These are phyloP conservation scores for Tolypocladium guangdongense DNA, from an alignment of 2,329 filamentous ascomycete species.

Conservation along the genomic window DNA sequence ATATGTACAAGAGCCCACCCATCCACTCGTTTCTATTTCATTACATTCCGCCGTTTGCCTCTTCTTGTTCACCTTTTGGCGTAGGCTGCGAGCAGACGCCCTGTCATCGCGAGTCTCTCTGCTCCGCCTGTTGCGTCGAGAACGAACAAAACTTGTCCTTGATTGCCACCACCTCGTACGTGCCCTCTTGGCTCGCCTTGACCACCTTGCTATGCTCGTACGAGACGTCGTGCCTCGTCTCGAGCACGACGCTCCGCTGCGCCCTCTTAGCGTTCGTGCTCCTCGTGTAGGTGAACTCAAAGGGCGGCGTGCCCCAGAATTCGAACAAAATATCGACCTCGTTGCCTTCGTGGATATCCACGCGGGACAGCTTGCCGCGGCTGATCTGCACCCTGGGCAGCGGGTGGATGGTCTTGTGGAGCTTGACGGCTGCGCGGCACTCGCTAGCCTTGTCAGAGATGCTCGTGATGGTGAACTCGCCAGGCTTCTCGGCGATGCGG, in stretches of 20 bases:
- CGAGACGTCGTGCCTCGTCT: conserved; percentile 81
- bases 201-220: conserved; percentile 73
- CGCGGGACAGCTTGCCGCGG: conserved; percentile 66
- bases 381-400: conserved; percentile 87
- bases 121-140: conserved; percentile 54
- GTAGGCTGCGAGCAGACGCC: neutral
- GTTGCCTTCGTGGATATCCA: conserved; percentile 94
- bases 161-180: conserved; percentile 93
- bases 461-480: conserved; percentile 76
- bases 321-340: conserved; percentile 90
- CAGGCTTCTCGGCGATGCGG: conserved; percentile 84
- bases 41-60: conserved; percentile 6
- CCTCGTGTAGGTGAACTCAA: conserved; percentile 94
- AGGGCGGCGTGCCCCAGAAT: conserved; percentile 90
- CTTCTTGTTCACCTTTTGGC: conserved; percentile 32
- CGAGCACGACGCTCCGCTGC: conserved; percentile 68
- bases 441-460: conserved; percentile 81
- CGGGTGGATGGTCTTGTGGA: conserved; percentile 78
- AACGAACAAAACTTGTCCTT: conserved; percentile 90
- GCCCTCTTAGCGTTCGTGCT: conserved; percentile 76
- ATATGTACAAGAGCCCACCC: conserved; percentile 14
- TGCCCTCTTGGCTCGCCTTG: conserved; percentile 83
- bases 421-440: conserved; percentile 69
- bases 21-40: conserved; percentile 7
- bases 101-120: conserved; percentile 22